Percentiles rank a stretch among this genome's conserved stretches.
These are phyloP conservation scores for Irpex lacteus DNA, from an alignment of 1,284 basidiomycete genomes.

Conservation along the genomic window DNA sequence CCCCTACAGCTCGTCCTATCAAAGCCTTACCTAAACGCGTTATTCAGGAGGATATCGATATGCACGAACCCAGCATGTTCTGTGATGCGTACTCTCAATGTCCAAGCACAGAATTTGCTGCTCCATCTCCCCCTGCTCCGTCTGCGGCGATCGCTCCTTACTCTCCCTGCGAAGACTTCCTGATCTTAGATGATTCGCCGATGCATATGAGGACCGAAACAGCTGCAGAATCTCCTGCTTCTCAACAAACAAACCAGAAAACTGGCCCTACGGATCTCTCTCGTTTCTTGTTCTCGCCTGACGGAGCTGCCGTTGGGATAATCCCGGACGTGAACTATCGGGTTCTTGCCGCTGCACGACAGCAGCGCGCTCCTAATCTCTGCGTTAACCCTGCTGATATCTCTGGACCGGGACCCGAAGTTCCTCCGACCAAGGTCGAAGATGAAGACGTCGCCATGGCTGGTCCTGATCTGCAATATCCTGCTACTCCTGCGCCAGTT, in stretches of 20 bases:
- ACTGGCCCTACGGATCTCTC: background rate
- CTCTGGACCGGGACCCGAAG: slow-evolving; percentile 22
- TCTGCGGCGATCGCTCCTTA: background rate
- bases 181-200: slow-evolving; percentile 6
- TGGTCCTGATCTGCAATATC: background rate
- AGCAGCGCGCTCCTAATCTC: slow-evolving; percentile 20
- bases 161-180: slow-evolving; percentile 9
- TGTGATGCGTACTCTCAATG: slow-evolving; percentile 15
- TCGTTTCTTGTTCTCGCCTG: slow-evolving; percentile 2
- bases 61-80: background rate
- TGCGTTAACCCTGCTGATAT: slow-evolving; percentile 49
- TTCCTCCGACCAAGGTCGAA: background rate
- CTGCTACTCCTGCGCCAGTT: background rate
- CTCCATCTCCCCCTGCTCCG: slow-evolving; percentile 4
- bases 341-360: slow-evolving; percentile 20
- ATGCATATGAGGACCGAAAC: background rate
- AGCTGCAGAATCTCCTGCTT: background rate
- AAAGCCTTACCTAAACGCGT: background rate
- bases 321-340: slow-evolving; percentile 47
- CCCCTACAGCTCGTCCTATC: background rate
- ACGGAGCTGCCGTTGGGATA: slow-evolving; percentile 29
- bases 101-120: slow-evolving; percentile 12
- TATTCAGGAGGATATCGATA: background rate
- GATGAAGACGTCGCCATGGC: slow-evolving; percentile 1
- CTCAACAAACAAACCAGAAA: background rate